These are phyloP conservation scores for Corchorus olitorius DNA, from an alignment of 345 rosid genomes.

Conservation along the genomic window DNA sequence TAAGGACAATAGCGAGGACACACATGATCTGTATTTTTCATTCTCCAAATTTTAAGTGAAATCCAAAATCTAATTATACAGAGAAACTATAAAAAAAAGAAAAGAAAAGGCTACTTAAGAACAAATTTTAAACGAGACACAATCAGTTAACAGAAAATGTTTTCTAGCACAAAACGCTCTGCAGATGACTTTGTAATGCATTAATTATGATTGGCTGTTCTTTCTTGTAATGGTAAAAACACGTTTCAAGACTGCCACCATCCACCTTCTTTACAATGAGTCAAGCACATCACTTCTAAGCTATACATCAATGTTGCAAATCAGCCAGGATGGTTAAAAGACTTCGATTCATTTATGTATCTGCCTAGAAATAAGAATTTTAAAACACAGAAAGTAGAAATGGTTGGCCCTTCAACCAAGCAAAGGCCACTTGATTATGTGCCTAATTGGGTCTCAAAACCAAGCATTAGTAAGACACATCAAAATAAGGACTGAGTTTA, in stretches of 20 bases:
- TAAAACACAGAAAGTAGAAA: background rate
- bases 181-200: background rate
- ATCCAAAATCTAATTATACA: background rate
- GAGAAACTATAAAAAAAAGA: background rate
- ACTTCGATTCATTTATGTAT: constrained; percentile 1
- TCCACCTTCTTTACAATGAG: background rate
- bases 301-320: background rate
- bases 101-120: background rate
- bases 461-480: background rate
- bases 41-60: background rate
- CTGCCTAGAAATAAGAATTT: background rate
- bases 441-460: background rate
- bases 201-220: background rate
- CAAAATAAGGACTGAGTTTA: background rate
- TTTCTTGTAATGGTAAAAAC: background rate
- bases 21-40: background rate
- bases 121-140: background rate
- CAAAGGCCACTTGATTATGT: background rate
- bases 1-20: background rate
- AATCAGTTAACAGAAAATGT: background rate
- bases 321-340: background rate
- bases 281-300: background rate
- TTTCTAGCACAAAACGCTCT: background rate
- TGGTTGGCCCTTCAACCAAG: background rate
- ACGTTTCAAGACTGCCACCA: background rate